Conservation (phyloP, 371 early-diverging fungal genomes). For the Basidiobolus meristosporus region DNA sequence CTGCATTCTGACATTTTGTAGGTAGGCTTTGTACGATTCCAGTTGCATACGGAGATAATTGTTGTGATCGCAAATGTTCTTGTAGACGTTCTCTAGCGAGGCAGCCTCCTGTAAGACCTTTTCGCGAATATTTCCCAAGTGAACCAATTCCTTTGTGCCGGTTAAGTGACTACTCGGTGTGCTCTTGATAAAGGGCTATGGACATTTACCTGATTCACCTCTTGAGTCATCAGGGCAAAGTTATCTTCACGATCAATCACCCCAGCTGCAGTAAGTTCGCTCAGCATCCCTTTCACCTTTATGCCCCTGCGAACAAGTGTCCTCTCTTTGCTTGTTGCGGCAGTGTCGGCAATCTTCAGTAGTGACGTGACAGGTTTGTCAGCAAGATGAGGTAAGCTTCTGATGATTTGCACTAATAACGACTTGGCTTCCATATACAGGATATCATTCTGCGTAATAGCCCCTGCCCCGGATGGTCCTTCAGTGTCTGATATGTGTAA, state of each 20-base stretch:
- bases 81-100: constrained; percentile 65
- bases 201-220: constrained; percentile 71
- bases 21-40: constrained; percentile 84
- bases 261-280: constrained; percentile 57
- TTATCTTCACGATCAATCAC: constrained; percentile 65
- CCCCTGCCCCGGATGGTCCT: too few species aligned
- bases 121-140: constrained; percentile 76
- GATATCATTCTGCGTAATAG: constrained; percentile 78
- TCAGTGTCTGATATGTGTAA: too few species aligned
- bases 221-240: constrained; percentile 65
- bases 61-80: constrained; percentile 87
- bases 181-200: too few species aligned
- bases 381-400: constrained; percentile 48
- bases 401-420: constrained; percentile 78
- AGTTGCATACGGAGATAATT: constrained; percentile 73
- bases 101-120: constrained; percentile 63
- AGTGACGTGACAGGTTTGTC: constrained; percentile 24
- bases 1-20: constrained; percentile 84
- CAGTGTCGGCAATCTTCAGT: constrained; percentile 59
- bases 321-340: constrained; percentile 71
- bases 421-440: constrained; percentile 91
- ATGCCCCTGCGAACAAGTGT: constrained; percentile 75
- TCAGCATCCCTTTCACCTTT: constrained; percentile 80
- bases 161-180: too few species aligned
- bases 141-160: too few species aligned